Conservation (phyloP, 2,329 filamentous ascomycete species). For the Talaromyces funiculosus region DNA sequence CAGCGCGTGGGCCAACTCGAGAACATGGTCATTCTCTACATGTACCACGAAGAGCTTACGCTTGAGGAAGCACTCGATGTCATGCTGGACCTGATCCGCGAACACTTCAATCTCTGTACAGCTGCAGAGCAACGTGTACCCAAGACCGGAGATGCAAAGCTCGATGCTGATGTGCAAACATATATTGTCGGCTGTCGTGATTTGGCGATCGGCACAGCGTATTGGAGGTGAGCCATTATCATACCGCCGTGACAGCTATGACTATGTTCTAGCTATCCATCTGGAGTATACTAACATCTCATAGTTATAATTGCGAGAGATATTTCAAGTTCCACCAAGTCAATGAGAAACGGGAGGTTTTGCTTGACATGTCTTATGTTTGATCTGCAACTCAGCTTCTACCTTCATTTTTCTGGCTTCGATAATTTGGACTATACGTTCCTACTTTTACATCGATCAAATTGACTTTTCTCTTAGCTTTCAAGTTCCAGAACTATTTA, state of each 20-base stretch:
- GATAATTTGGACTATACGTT: background rate
- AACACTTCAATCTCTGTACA: conserved; percentile 1
- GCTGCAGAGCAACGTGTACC: conserved; percentile 3
- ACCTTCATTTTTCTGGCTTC: background rate
- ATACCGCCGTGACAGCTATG: background rate
- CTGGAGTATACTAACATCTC: background rate
- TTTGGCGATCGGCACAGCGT: conserved; percentile 4
- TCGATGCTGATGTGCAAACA: background rate
- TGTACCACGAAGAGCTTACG: conserved; percentile 4
- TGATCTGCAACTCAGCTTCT: background rate
- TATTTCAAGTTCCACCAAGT: conserved; percentile 8
- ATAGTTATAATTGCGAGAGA: conserved; percentile 8
- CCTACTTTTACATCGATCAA: background rate
- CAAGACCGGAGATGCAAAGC: background rate
- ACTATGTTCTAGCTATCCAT: background rate
- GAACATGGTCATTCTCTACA: conserved; percentile 4
- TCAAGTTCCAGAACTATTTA: background rate
- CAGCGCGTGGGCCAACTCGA: background rate
- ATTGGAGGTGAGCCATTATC: background rate
- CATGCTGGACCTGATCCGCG: conserved; percentile 1
- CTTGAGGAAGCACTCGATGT: background rate
- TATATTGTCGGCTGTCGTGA: conserved; percentile 5
- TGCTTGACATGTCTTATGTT: conserved; percentile 2
- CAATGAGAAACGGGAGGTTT: conserved; percentile 3
- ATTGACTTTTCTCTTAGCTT: background rate